Conservation (phyloP, 2,329 filamentous ascomycete species). For the Dendryphion nanum region DNA sequence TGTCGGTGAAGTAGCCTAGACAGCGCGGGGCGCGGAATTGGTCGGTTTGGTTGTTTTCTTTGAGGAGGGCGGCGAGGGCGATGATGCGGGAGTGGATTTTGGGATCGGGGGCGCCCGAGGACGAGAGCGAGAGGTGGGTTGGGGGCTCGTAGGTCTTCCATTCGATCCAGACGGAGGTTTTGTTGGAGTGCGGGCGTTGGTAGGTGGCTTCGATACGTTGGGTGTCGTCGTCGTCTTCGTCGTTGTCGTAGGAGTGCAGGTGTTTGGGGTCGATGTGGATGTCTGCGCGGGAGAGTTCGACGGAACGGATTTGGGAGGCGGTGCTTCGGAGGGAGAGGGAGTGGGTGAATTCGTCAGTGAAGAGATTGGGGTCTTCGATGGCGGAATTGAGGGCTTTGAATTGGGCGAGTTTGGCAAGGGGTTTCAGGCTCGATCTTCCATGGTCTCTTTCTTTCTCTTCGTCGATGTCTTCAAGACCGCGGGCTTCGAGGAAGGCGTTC, state of each 20-base stretch:
- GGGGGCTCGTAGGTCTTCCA: slow-evolving; percentile 34
- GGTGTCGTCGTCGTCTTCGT: slow-evolving; percentile 17
- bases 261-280: slow-evolving; percentile 14
- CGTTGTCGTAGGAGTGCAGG: slow-evolving; percentile 4
- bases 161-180: slow-evolving; percentile 36
- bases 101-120: slow-evolving; percentile 19
- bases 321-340: slow-evolving; percentile 22
- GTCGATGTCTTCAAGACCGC: slow-evolving; percentile 19
- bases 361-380: slow-evolving; percentile 25
- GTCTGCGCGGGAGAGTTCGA: slow-evolving; percentile 17
- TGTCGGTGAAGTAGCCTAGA: slow-evolving; percentile 36
- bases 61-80: slow-evolving; percentile 32
- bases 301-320: slow-evolving; percentile 18
- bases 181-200: slow-evolving; percentile 13
- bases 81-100: slow-evolving; percentile 31
- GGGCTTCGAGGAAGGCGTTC: slow-evolving; percentile 14
- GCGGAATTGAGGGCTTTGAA: slow-evolving; percentile 36
- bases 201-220: slow-evolving; percentile 31
- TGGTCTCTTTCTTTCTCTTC: slow-evolving; percentile 16
- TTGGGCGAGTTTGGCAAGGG: slow-evolving; percentile 31
- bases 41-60: slow-evolving; percentile 26
- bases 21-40: slow-evolving; percentile 36
- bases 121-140: slow-evolving; percentile 14
- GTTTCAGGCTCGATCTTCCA: slow-evolving; percentile 8
- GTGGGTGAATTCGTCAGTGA: slow-evolving; percentile 24